A percentile compares a stretch with the other conserved stretches of the same genome.
Conservation (phyloP, 2,329 filamentous ascomycete species). For the Ophiocordyceps camponoti-leonardi region DNA sequence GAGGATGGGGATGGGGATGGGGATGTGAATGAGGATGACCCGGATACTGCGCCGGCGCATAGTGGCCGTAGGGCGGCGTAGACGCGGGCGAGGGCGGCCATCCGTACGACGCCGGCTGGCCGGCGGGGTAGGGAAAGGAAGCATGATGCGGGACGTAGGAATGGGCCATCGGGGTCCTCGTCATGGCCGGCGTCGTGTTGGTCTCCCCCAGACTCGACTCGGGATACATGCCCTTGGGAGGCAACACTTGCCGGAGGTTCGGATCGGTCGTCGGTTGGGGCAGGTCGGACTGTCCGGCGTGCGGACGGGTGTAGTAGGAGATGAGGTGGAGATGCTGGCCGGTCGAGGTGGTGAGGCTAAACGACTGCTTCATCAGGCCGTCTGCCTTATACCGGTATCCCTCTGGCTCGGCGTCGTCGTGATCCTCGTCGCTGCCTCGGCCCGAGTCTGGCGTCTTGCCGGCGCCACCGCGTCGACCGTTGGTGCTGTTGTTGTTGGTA, state of each 20-base stretch:
- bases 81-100: slow-evolving; percentile 40
- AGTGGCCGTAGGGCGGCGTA: slow-evolving; percentile 35
- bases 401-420: slow-evolving; percentile 70
- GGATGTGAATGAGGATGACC: too few relatives aligned
- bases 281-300: slow-evolving; percentile 54
- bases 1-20: too few relatives aligned
- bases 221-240: slow-evolving; percentile 89
- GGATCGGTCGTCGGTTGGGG: slow-evolving; percentile 72
- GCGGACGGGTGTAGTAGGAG: slow-evolving; percentile 82
- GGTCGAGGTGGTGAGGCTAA: slow-evolving; percentile 88
- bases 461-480: slow-evolving; percentile 32
- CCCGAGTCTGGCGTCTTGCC: slow-evolving; percentile 74
- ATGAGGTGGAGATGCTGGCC: slow-evolving; percentile 90
- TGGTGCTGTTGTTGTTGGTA: neutral
- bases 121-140: slow-evolving; percentile 14
- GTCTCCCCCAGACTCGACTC: slow-evolving; percentile 85
- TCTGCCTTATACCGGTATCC: slow-evolving; percentile 92
- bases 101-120: slow-evolving; percentile 23
- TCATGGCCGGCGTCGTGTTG: slow-evolving; percentile 64
- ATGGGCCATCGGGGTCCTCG: slow-evolving; percentile 50
- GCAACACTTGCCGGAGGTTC: slow-evolving; percentile 62
- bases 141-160: slow-evolving; percentile 17
- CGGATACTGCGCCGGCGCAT: slow-evolving; percentile 19
- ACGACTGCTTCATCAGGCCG: slow-evolving; percentile 97
- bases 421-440: slow-evolving; percentile 69